Evolutionary conservation across 2,329 filamentous ascomycete genomes (phyloP).

Genomic region (Nemania bipapillata): DNA sequence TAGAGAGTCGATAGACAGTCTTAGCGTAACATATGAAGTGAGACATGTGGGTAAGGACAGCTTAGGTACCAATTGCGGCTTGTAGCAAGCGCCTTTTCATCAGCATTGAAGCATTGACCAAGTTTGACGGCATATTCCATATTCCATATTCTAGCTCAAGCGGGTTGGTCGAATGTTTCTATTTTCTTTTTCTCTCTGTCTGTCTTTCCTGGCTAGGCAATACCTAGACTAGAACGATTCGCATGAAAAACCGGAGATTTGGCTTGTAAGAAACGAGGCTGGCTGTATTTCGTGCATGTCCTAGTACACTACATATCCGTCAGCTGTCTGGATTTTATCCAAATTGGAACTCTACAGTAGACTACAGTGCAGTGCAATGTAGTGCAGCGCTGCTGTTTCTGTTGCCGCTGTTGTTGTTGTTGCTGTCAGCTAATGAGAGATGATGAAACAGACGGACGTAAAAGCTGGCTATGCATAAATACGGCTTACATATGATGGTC

Average conservation of each 20-base stretch:
- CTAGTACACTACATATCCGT: conserved; percentile 2
- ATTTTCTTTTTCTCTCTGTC: conserved; percentile 1
- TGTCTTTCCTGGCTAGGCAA: conserved; percentile 1
- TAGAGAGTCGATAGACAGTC: conserved; percentile 5
- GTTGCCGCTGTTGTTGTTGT: background rate
- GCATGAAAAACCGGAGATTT: conserved; percentile 35
- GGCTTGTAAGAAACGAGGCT: conserved; percentile 23
- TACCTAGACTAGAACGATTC: conserved; percentile 14
- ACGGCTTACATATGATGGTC: conserved; percentile 28
- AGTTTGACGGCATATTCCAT: conserved; percentile 2
- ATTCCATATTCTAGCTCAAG: no score
- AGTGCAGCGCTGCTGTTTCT: background rate
- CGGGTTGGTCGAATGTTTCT: background rate
- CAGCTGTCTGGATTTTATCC: conserved; percentile 13
- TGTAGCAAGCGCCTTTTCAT: conserved; percentile 12
- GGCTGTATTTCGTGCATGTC: conserved; percentile 28
- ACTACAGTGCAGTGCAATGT: no score
- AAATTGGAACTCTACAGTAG: background rate
- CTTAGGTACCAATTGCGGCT: conserved; percentile 14
- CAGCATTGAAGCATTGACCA: conserved; percentile 26
- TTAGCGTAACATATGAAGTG: conserved; percentile 25
- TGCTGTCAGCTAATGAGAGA: conserved; percentile 35
- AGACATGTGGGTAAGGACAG: conserved; percentile 27
- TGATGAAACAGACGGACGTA: conserved; percentile 41
- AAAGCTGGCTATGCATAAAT: conserved; percentile 40